Base-by-base conservation (phyloP, 2,329 filamentous ascomycete species). In the Graphiopsis chlorocephala region DNA sequence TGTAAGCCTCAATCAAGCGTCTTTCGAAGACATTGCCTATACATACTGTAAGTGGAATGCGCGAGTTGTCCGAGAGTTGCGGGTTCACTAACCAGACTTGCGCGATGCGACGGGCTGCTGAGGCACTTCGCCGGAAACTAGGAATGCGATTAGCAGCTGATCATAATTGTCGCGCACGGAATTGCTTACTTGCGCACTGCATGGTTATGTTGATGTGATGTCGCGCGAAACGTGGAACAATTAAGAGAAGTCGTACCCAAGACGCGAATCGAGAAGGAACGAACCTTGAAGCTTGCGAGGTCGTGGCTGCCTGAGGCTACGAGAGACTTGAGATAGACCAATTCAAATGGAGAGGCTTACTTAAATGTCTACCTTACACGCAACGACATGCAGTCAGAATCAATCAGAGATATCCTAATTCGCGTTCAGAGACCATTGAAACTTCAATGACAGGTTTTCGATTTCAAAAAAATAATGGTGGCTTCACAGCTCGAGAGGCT, bases 81-180 rank as follows among this genome's bases (percentile, higher is more conserved):
- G 53, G 45, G 57, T 58, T 59, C 67, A 72, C 88, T 73, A 83
- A 93, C 92, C 93, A 75, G 92, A 96, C 82, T 97, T 96, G 79
- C 91, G 90, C 75, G 95, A 99, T 75, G 93, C 91, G 71, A 98
- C 94, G 64, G 95, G 93, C 80, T 93, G 90, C 82, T 97, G 91
- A 70, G 95, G 94, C 81, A 92, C 89, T 86, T 97, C 94, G 81
- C 95, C 95, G 68, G 95, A 99, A 79, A 99, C 94, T 96, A 74
- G 63, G 66, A 67, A 67, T 67, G 72, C 69, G 55, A 68, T 67
- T 58, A 65, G 63, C 29, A 17, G 10, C 33, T 45, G 14, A 33
- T 12, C 11, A 23, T n/a, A 10, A 47, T 23, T 12, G 11, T n/a
- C 10, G 25, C 26, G 4, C 15, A 26, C 26, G 26, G 2, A 4